Evolutionary conservation across 805 yeast species (phyloP).

Genomic region (Candida boidinii): DNA sequence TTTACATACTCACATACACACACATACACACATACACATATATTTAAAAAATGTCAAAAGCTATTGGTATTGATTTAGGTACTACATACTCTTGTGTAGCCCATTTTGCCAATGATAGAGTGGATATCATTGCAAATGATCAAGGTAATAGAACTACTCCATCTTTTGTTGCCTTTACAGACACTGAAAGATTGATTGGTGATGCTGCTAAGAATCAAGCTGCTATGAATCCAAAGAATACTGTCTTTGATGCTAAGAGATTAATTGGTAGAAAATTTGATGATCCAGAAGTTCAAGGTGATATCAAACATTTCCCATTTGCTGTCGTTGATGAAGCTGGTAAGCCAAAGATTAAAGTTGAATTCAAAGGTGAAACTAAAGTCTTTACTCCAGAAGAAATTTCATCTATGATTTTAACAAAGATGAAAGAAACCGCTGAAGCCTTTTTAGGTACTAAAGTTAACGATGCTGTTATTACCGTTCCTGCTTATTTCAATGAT

Average conservation of each 20-base stretch:
- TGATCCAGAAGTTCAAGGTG: slow-evolving; percentile 77
- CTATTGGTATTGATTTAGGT: slow-evolving; percentile 75
- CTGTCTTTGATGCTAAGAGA: slow-evolving; percentile 89
- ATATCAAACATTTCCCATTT: slow-evolving; percentile 90
- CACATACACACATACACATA: neutral
- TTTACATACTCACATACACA: neutral
- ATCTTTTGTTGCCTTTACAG: slow-evolving; percentile 91
- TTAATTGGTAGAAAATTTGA: slow-evolving; percentile 84
- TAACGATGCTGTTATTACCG: slow-evolving; percentile 73
- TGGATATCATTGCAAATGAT: slow-evolving; percentile 94
- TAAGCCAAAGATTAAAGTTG: slow-evolving; percentile 86
- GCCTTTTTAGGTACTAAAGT: slow-evolving; percentile 42
- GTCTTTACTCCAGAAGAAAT: slow-evolving; percentile 90
- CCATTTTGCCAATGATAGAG: slow-evolving; percentile 84
- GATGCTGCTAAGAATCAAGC: slow-evolving; percentile 98
- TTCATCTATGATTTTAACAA: slow-evolving; percentile 74
- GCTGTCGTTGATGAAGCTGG: slow-evolving; percentile 72
- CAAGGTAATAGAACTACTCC: slow-evolving; percentile 99
- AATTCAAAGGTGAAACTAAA: slow-evolving; percentile 90
- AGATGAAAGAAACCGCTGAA: slow-evolving; percentile 63
- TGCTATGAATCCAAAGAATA: slow-evolving; percentile 84
- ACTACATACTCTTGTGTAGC: slow-evolving; percentile 95
- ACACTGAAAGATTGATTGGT: slow-evolving; percentile 87
- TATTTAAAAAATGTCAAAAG: slow-evolving; percentile 36
- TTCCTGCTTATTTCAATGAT: slow-evolving; percentile 80